Evolutionary conservation across 2,329 filamentous ascomycete species (phyloP).

Genomic region (Talaromyces rugulosus): DNA sequence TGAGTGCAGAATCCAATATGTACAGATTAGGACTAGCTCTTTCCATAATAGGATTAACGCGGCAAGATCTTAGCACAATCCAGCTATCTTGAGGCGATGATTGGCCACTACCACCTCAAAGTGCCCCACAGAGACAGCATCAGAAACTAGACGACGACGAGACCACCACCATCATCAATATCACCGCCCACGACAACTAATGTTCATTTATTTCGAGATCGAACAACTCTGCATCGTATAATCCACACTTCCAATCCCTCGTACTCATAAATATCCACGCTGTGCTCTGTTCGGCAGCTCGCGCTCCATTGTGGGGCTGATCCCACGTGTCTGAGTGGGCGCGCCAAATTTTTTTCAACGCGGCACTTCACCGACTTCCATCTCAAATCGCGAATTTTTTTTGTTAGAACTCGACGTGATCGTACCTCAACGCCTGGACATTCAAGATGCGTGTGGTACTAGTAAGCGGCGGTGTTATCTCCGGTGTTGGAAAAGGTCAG

Average conservation of each 20-base stretch:
- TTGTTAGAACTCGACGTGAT: neutral
- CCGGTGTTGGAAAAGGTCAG: conserved; percentile 20
- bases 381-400: neutral
- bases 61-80: neutral
- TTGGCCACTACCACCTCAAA: neutral
- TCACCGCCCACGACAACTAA: neutral
- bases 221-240: neutral
- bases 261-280: neutral
- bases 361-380: neutral
- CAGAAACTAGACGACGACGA: neutral
- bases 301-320: neutral
- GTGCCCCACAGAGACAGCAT: neutral
- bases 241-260: neutral
- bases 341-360: neutral
- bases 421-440: neutral
- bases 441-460: conserved; percentile 6
- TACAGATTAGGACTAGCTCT: neutral
- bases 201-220: neutral
- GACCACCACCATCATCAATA: neutral
- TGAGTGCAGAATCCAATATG: neutral
- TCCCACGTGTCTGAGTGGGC: neutral
- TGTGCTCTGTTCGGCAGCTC: neutral
- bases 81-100: neutral
- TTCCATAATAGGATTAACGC: neutral
- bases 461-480: conserved; percentile 7